Base-by-base conservation (phyloP, 179 eudicot genomes). In the Silene noctiflora region DNA sequence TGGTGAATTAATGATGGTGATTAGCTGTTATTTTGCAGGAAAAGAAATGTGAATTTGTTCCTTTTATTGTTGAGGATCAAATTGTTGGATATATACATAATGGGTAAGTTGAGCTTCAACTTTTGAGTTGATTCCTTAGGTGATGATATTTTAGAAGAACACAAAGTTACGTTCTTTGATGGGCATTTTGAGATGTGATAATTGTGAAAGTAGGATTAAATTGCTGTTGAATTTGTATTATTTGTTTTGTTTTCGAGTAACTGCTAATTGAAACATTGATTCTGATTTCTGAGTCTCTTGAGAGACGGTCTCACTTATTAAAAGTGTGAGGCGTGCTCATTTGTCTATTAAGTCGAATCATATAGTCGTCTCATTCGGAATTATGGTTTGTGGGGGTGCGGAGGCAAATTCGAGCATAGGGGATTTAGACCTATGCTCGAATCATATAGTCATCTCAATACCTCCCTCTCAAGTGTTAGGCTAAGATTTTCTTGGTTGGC, bases 31-130 rank as follows among this genome's bases (percentile, higher is more conserved):
- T 31, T 25, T 75, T 80, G 83, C 89, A 93, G 96, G 96, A 87
- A 31, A 86, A 83, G 67, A 73, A 75, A 31, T 6, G 75, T 33
- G 88, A 89, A 62, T 89, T 89, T 73, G 73, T 89, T 39, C 93
- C 91, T 3, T 87, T 89, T 74, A 83, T 87, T 20, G 67, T 89
- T 33, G 84, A 87, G n/a, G 75, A 72, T 72, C 75, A 72, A 29
- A 58, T 72, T 72, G 75, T 72, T 56, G 75, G 75, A 1, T 72
- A 72, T 58, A 33, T 72, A 58, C 75, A 72, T 59, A 55, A 71
- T 55, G 17, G 21, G 74, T 71, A n/a, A 71, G 74, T 53, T 69
- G 19, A 69, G 59, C 31, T 48, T 53, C 63, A 24, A 53, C 4
- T 48, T 51, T 16, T 39, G 11, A 39, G 46, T 39, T 39, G 46